Evolutionary conservation across 1,284 basidiomycete species (phyloP).

Genomic region (Cutaneotrichosporon arboriforme): DNA sequence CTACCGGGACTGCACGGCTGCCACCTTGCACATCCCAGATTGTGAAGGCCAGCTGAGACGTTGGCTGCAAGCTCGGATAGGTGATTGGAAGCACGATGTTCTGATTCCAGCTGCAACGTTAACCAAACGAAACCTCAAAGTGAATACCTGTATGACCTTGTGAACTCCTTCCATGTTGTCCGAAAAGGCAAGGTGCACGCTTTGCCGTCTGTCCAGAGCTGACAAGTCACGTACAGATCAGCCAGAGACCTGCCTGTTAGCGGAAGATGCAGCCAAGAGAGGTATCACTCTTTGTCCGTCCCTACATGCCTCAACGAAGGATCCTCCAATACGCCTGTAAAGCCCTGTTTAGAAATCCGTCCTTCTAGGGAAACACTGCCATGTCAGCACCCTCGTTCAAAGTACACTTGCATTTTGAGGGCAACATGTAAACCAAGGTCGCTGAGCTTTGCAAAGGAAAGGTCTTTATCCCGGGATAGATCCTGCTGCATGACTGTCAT

Average conservation of each 20-base stretch:
- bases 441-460: constrained; percentile 80
- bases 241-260: constrained; percentile 60
- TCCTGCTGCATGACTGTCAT: constrained; percentile 25
- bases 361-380: constrained; percentile 78
- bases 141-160: constrained; percentile 66
- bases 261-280: constrained; percentile 31
- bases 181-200: constrained; percentile 82
- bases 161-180: constrained; percentile 89
- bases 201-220: constrained; percentile 87
- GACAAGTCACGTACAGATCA: constrained; percentile 86
- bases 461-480: constrained; percentile 54
- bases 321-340: constrained; percentile 69
- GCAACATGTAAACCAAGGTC: constrained; percentile 81
- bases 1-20: constrained; percentile 67
- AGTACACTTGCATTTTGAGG: constrained; percentile 66
- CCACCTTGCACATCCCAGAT: constrained; percentile 89
- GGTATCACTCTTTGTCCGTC: constrained; percentile 67
- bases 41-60: constrained; percentile 84
- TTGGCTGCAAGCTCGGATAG: constrained; percentile 83
- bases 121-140: neutral
- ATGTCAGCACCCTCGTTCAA: neutral
- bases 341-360: constrained; percentile 58
- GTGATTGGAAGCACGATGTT: constrained; percentile 84
- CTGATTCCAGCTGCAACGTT: constrained; percentile 76
- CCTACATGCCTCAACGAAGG: constrained; percentile 74